These are phyloP conservation scores for Penicillium egyptiacum DNA, from an alignment of 495 filamentous ascomycete genomes.

Conservation along the genomic window DNA sequence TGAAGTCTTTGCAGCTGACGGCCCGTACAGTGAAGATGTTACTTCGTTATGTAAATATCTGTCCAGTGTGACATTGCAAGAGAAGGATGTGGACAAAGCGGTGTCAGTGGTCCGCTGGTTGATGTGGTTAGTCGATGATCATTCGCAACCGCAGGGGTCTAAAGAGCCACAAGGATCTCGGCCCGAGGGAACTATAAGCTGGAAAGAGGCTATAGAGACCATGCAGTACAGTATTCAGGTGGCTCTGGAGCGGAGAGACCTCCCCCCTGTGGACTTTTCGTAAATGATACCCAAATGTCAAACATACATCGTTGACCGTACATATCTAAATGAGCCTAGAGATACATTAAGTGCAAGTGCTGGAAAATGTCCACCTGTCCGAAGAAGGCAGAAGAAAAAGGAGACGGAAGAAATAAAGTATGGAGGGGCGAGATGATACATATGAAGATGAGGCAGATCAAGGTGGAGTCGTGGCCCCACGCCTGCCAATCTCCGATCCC, in stretches of 20 bases:
- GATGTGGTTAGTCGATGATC: conserved; percentile 64
- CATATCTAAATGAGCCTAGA: not conserved
- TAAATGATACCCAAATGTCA: conserved; percentile 10
- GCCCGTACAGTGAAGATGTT: conserved; percentile 77
- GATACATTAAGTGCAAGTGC: too few species aligned
- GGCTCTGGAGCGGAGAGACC: conserved; percentile 60
- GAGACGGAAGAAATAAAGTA: too few species aligned
- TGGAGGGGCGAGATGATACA: too few species aligned
- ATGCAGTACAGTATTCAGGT: conserved; percentile 60
- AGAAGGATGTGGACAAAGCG: conserved; percentile 74
- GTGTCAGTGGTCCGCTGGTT: conserved; percentile 69
- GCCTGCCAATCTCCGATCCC: not conserved
- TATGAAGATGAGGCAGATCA: not conserved
- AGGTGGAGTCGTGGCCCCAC: not conserved
- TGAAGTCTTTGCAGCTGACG: conserved; percentile 60
- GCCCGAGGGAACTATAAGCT: conserved; percentile 30
- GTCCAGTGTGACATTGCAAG: conserved; percentile 63
- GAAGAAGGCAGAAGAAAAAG: too few species aligned
- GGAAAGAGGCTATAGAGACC: conserved; percentile 52
- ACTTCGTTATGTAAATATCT: conserved; percentile 68
- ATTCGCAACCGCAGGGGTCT: conserved; percentile 11
- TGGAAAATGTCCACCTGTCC: too few species aligned
- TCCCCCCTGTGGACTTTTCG: conserved; percentile 61
- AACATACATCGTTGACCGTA: not conserved
- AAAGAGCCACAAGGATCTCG: conserved; percentile 9